phyloP scores from a whole-genome alignment of 1,284 basidiomycete species.

The Gyrodon tennesseensis region DNA sequence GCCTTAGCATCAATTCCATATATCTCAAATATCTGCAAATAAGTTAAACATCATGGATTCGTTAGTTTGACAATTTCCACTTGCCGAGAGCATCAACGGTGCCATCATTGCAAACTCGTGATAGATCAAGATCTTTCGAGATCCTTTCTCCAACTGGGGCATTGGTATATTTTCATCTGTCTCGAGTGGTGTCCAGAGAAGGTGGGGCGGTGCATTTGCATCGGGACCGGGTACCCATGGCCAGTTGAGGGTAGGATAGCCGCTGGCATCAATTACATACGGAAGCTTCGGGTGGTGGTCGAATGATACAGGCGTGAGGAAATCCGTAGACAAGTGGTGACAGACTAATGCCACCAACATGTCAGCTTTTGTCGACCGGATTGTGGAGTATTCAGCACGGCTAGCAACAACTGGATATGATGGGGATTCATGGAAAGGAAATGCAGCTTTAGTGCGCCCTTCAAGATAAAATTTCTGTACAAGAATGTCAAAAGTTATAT shows the following conservation, averaged over 20 bases:
- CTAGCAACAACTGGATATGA: slow-evolving; percentile 9
- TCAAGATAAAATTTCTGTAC: slow-evolving; percentile 25
- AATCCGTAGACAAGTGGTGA: slow-evolving; percentile 16
- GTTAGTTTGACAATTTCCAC: neutral
- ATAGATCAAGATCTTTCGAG: slow-evolving; percentile 17
- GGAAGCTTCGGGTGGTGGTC: slow-evolving; percentile 11
- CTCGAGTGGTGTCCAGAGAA: slow-evolving; percentile 17
- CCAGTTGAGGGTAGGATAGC: slow-evolving; percentile 1
- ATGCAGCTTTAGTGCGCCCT: slow-evolving; percentile 17
- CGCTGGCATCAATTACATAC: neutral
- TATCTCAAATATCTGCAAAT: slow-evolving; percentile 1
- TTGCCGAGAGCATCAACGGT: slow-evolving; percentile 18
- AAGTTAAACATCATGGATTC: too few species aligned
- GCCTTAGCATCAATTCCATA: slow-evolving; percentile 14
- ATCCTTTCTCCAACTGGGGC: neutral
- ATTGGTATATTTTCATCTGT: neutral
- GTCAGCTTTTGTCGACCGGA: slow-evolving; percentile 18
- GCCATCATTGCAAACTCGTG: slow-evolving; percentile 25
- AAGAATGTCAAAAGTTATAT: neutral
- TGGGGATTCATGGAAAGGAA: slow-evolving; percentile 21
- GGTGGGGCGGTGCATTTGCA: neutral
- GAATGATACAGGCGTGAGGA: slow-evolving; percentile 7
- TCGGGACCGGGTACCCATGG: slow-evolving; percentile 5
- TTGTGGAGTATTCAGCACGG: neutral
- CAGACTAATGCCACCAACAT: slow-evolving; percentile 17